Evolutionary conservation across 148 eudicot species (phyloP).

Genomic region (Camellia sinensis): DNA sequence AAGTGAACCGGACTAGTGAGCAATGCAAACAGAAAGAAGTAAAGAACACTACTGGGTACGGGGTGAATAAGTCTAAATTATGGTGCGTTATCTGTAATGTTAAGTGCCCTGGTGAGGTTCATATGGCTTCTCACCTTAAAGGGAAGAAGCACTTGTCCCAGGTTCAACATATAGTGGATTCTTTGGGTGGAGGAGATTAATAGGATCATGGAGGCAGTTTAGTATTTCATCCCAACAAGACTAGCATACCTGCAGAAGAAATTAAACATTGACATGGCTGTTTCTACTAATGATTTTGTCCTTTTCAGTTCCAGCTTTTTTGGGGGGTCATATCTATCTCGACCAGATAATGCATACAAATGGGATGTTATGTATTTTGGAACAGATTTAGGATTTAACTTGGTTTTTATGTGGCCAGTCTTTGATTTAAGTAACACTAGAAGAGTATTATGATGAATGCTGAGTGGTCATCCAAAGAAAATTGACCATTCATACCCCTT

Average conservation of each 20-base stretch:
- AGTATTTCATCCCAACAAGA: not conserved
- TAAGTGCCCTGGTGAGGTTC: not conserved
- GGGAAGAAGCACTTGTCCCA: constrained; percentile 11
- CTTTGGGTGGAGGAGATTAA: not conserved
- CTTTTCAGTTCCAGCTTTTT: too few species aligned
- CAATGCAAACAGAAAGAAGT: not conserved
- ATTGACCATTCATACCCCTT: too few species aligned
- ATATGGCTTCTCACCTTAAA: not conserved
- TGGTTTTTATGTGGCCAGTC: too few species aligned
- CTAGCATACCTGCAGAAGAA: not conserved
- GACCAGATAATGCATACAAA: too few species aligned
- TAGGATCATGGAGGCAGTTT: not conserved
- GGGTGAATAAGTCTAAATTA: not conserved
- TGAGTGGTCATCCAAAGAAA: too few species aligned
- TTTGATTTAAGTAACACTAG: too few species aligned
- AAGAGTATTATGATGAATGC: too few species aligned
- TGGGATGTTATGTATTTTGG: too few species aligned
- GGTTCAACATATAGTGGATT: not conserved
- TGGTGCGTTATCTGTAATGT: constrained; percentile 12
- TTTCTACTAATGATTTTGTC: not conserved
- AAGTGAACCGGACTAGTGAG: not conserved
- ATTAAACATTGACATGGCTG: not conserved
- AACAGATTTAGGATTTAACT: too few species aligned
- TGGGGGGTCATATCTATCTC: too few species aligned
- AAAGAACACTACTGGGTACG: too few species aligned